phyloP scores from a whole-genome alignment of 805 yeast species.

The Myxozyma neotropica region DNA sequence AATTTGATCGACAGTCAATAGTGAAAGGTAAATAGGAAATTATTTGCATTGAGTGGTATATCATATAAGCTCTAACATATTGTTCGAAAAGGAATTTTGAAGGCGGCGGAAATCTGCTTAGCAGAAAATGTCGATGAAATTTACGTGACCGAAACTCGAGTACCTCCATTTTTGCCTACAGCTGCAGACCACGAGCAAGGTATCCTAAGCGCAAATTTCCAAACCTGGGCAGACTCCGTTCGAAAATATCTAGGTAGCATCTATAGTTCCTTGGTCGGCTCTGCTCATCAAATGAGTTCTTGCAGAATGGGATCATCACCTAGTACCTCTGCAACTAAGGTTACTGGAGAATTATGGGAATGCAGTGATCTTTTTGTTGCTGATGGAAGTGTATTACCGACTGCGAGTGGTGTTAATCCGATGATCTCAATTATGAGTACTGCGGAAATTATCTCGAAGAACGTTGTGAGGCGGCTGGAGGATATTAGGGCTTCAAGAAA shows the following conservation, averaged over 20 bases:
- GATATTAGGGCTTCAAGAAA: neutral
- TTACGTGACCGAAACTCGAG: neutral
- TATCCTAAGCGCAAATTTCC: slow-evolving; percentile 50
- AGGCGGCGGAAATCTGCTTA: slow-evolving; percentile 9
- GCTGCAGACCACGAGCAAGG: slow-evolving; percentile 45
- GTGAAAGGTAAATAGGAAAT: slow-evolving; percentile 4
- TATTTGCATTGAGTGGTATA: neutral
- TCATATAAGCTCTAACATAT: neutral
- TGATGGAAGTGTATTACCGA: slow-evolving; percentile 55
- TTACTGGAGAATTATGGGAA: slow-evolving; percentile 52
- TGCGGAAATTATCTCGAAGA: slow-evolving; percentile 49
- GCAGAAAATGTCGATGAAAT: slow-evolving; percentile 18
- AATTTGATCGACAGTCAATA: slow-evolving; percentile 46
- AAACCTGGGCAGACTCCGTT: slow-evolving; percentile 39
- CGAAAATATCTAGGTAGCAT: slow-evolving; percentile 32
- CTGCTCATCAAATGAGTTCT: slow-evolving; percentile 59
- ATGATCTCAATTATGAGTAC: slow-evolving; percentile 55
- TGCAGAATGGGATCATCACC: slow-evolving; percentile 57
- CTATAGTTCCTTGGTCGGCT: slow-evolving; percentile 47
- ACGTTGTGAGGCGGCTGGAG: slow-evolving; percentile 41
- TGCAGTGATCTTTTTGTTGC: slow-evolving; percentile 53
- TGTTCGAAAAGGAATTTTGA: slow-evolving; percentile 2
- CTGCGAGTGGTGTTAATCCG: slow-evolving; percentile 59
- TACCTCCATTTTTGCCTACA: slow-evolving; percentile 18
- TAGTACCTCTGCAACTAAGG: slow-evolving; percentile 49